Conservation (phyloP, 1,284 basidiomycete genomes). For the Leccinum laetum region DNA sequence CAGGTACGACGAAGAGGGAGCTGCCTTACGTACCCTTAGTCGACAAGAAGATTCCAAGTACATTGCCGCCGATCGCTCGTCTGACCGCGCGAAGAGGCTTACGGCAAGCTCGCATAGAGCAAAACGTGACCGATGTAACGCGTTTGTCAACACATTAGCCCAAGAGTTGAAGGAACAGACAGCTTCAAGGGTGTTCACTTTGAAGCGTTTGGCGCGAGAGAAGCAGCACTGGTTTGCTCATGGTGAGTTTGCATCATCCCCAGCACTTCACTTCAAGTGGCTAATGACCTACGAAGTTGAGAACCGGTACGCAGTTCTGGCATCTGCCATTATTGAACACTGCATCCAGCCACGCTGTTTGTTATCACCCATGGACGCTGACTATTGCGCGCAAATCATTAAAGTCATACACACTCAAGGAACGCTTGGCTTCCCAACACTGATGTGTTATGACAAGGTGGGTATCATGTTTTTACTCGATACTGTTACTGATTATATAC, state of each 20-base stretch:
- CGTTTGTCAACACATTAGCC: too few relatives aligned
- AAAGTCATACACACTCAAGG: constrained; percentile 85
- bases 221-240: constrained; percentile 73
- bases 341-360: constrained; percentile 93
- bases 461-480: constrained; percentile 10
- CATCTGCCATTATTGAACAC: constrained; percentile 74
- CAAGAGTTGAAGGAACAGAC: constrained; percentile 77
- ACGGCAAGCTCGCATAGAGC: too few relatives aligned
- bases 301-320: constrained; percentile 51
- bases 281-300: constrained; percentile 33
- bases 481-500: constrained; percentile 11
- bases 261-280: constrained; percentile 5
- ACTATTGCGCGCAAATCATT: constrained; percentile 92
- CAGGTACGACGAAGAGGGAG: constrained; percentile 70
- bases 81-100: too few relatives aligned
- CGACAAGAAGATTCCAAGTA: constrained; percentile 62
- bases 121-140: too few relatives aligned
- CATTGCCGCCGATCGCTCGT: constrained; percentile 46
- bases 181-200: constrained; percentile 67
- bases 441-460: constrained; percentile 87
- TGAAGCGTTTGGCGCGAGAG: constrained; percentile 78
- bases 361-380: constrained; percentile 94
- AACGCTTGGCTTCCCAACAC: constrained; percentile 84
- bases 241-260: constrained; percentile 41
- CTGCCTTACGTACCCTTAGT: constrained; percentile 56